These are phyloP conservation scores for Macadamia integrifolia DNA, from an alignment of 164 flowering plant genomes.

Conservation along the genomic window DNA sequence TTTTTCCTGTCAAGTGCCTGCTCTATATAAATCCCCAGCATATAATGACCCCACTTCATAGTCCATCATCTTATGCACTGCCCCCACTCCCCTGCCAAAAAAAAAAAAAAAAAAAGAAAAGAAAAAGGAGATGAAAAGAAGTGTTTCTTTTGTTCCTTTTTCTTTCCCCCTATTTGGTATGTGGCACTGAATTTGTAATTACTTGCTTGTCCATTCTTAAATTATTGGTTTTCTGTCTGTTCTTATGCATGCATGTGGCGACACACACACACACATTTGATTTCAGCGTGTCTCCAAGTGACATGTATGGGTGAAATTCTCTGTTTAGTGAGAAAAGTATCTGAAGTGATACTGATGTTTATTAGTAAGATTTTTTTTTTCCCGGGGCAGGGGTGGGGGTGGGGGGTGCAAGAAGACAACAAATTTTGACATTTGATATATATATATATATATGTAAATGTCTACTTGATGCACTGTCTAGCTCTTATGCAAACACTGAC, in stretches of 20 bases:
- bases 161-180: background rate
- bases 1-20: conserved; percentile 1
- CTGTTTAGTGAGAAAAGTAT: background rate
- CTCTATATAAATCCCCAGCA: background rate
- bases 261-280: background rate
- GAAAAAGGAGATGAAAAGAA: background rate
- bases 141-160: background rate
- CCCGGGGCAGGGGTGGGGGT: too few species aligned
- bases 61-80: too few species aligned
- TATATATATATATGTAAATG: too few species aligned
- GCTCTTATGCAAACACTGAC: too few species aligned
- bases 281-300: background rate
- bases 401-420: too few species aligned
- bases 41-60: too few species aligned
- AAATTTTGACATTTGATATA: too few species aligned
- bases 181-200: background rate
- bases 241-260: background rate
- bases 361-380: too few species aligned
- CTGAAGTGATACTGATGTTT: background rate
- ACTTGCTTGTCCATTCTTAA: background rate
- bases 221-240: background rate
- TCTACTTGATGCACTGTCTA: too few species aligned
- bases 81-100: too few species aligned
- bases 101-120: too few species aligned
- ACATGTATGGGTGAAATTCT: background rate